Base-by-base conservation (phyloP, 2,329 filamentous ascomycete genomes). In the Colletotrichum somersetense region DNA sequence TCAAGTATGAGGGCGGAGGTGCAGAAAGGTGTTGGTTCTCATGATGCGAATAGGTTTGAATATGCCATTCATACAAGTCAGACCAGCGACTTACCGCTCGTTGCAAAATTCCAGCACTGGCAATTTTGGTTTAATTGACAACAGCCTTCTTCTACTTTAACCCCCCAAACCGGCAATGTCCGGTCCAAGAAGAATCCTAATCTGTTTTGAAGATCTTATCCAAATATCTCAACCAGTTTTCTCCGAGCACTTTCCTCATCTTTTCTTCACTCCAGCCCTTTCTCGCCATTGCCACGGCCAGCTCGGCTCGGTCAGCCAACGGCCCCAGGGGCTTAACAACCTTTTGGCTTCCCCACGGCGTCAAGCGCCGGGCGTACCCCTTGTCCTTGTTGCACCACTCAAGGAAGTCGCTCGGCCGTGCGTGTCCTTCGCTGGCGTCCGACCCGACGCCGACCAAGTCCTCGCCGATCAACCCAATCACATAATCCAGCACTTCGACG, bases 1-100 rank as follows among this genome's bases (percentile, higher is more conserved):
- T 74, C 89, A 91, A 80, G 88, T 83, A 23, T 89, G 71, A 75
- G n/a, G n/a, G 14, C 30, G 48, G 16, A 26, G 14, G 12, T 4
- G 7, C 16, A 20, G 11, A 26, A 23, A 35, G 8, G 26, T n/a
- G 1, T 18, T 20, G 16, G 20, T 35, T 56, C 30, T 35, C 30
- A 16, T 30, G 20, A 56, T 35, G 18, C 16, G 16, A 5, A 35
- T 7, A 33, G 8, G 1, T 40, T 26, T 42, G 33, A 5, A 14
- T 26, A 50, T 2, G 8, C 18, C 5, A 44, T 7, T 0, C 14
- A 18, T 11, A 7, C 2, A 12, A 16, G 5, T 52, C 12, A 2
- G 23, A 26, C 26, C 11, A 4, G 48, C 2, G 23, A 50, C 14
- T 26, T 10, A 16, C 14, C n/a, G 26, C 5, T 5, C 1, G n/a